Percentiles rank a stretch among this genome's conserved stretches.
Evolutionary conservation across 1,284 basidiomycete genomes (phyloP).

Genomic region (Cutaneotrichosporon daszewskae): DNA sequence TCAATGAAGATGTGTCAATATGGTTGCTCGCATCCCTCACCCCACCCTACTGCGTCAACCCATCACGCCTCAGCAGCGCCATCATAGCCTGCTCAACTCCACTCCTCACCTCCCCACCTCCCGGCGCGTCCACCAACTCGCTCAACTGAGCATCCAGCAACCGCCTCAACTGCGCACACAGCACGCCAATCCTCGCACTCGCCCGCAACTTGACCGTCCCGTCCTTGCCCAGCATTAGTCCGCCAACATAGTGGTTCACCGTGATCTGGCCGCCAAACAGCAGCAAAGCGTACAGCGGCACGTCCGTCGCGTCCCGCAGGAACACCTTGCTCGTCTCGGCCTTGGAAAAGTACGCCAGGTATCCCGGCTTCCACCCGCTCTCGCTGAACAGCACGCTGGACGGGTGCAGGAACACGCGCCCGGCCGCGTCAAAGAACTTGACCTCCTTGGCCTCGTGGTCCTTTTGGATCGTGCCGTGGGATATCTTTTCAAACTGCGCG

Average conservation of each 20-base stretch:
- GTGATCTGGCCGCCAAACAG: constrained; percentile 76
- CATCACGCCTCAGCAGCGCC: constrained; percentile 55
- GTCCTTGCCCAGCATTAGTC: constrained; percentile 59
- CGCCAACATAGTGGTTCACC: constrained; percentile 71
- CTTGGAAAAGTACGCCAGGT: constrained; percentile 77
- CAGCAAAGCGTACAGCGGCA: constrained; percentile 74
- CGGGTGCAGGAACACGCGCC: constrained; percentile 59
- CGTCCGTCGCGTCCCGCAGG: constrained; percentile 81
- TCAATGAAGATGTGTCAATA: no score
- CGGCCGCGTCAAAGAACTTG: constrained; percentile 62
- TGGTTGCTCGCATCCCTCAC: no score
- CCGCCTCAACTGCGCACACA: constrained; percentile 80
- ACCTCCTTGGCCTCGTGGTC: constrained; percentile 76
- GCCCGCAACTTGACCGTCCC: constrained; percentile 65
- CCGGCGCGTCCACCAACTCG: constrained; percentile 48
- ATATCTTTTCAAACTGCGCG: constrained; percentile 73
- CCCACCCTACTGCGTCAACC: constrained; percentile 23
- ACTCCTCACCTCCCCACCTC: constrained; percentile 53
- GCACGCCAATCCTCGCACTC: constrained; percentile 79
- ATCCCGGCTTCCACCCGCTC: constrained; percentile 67
- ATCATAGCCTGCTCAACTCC: constrained; percentile 65
- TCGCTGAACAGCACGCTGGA: constrained; percentile 73
- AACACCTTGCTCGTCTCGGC: constrained; percentile 80
- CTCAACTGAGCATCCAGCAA: constrained; percentile 66
- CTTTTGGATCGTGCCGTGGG: constrained; percentile 70